Percentiles rank a stretch among this genome's conserved stretches.
Conservation (phyloP, 768 basidiomycete species). For the Mycena filopes region DNA sequence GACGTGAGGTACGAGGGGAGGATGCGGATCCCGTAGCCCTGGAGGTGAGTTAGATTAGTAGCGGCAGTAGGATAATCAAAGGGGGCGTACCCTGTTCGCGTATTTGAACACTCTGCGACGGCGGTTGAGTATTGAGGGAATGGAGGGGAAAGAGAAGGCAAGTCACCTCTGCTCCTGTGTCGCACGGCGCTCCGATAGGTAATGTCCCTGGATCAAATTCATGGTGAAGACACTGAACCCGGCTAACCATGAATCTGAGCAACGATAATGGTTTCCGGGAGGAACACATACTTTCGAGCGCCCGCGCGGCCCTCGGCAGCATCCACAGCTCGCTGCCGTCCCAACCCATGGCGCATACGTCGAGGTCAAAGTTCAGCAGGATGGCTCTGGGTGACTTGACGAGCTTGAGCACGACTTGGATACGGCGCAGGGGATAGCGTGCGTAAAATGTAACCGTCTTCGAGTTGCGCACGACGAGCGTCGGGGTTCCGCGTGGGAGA, state of each 20-base stretch:
- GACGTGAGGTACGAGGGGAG: conserved; percentile 1
- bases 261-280: neutral
- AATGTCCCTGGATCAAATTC: conserved; percentile 8
- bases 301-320: conserved; percentile 20
- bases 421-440: conserved; percentile 15
- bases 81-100: neutral
- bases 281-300: conserved; percentile 18
- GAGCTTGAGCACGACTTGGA: conserved; percentile 21
- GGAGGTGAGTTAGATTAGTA: neutral
- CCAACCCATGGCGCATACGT: conserved; percentile 10
- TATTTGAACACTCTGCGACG: conserved; percentile 13
- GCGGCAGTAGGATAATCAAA: neutral
- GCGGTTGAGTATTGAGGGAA: too few relatives aligned
- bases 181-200: neutral
- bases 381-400: conserved; percentile 12
- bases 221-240: conserved; percentile 11
- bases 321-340: conserved; percentile 23
- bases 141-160: neutral
- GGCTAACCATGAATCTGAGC: neutral
- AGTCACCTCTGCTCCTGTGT: conserved; percentile 1
- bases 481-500: neutral
- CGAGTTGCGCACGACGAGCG: conserved; percentile 20
- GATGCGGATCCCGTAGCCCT: conserved; percentile 12
- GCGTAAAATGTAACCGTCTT: conserved; percentile 25
- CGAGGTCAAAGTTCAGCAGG: conserved; percentile 23